Evolutionary conservation across 371 early-diverging fungal species (phyloP), one percentile per base, ranked within the genome.

Genomic region (Umbelopsis sp.): DNA sequence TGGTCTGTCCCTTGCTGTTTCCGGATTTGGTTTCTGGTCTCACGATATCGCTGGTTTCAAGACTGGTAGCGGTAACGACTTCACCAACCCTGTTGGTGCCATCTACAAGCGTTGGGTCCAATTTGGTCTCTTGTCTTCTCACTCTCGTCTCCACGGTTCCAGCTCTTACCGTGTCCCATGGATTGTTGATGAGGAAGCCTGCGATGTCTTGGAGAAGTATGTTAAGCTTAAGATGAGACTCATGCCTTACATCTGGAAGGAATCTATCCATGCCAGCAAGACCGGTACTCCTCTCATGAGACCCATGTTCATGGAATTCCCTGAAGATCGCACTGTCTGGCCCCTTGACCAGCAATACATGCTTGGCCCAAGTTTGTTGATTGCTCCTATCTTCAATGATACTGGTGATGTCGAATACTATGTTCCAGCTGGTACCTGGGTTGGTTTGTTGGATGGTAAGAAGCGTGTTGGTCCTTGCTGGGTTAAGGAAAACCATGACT

Each of bases 221-320:
- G 68, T 70, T 57, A 68, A 72, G 24, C 44, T 72, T 12, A 67
- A 67, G 46, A 68, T 68, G 29, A 66, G 70, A 41, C 52, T 72
- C 16, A 63, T 67, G 45, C 72, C 72, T 12, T 72, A 72, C 18
- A 64, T 69, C 11, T 67, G 68, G 70, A 62, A 69, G 44, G 69
- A 69, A 29, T 68, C 68, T 62, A 65, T 68, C n/a, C 63, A 63
- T 24, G 72, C 72, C 8, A 38, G 65, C 69, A 69, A 70, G 38
- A 70, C 66, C 10, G 86, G 84, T 29, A 65, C 68, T 25, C 86
- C 86, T n/a, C 72, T 83, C 25, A 82, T 83, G 67, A 76, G 86
- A 18, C 86, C 86, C 4, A 65, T 79, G 24, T 73, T 83, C 63
- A 80, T 74, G 63, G 76, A 85, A 67, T 85, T 85, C 67, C 78